Evolutionary conservation across 306 rosid genomes (phyloP).

Genomic region (Prosopis cineraria): DNA sequence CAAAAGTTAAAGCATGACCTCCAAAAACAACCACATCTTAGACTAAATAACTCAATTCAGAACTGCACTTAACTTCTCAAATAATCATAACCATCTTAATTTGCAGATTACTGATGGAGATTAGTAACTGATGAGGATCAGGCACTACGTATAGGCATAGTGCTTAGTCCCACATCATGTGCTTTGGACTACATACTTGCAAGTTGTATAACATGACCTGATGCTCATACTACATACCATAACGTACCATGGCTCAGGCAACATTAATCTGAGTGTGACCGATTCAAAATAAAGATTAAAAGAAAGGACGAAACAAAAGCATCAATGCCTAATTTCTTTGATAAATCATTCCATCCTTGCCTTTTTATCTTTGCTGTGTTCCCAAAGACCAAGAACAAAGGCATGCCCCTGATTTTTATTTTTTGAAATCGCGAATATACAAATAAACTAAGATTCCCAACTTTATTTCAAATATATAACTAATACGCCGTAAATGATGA

Average conservation of each 20-base stretch:
- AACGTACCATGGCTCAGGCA: background rate
- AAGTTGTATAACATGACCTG: background rate
- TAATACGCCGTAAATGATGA: background rate
- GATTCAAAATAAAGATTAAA: background rate
- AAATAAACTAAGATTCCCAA: background rate
- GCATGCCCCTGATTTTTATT: background rate
- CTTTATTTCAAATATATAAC: background rate
- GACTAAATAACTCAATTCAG: background rate
- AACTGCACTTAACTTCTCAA: background rate
- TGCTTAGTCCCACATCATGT: background rate
- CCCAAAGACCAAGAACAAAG: background rate
- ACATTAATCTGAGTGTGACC: background rate
- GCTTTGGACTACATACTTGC: background rate
- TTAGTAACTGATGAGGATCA: too few relatives aligned
- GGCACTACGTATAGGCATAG: background rate
- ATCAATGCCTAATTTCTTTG: background rate
- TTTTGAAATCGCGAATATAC: background rate
- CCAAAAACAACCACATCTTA: background rate
- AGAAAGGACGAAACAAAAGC: background rate
- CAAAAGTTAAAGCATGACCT: background rate
- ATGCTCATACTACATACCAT: background rate
- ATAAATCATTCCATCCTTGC: constrained; percentile 1
- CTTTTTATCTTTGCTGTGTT: background rate
- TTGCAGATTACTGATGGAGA: background rate
- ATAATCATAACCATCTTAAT: background rate